Evolutionary conservation across 192 early-diverging fungal genomes (phyloP).

Genomic region (Coemansia sp.): DNA sequence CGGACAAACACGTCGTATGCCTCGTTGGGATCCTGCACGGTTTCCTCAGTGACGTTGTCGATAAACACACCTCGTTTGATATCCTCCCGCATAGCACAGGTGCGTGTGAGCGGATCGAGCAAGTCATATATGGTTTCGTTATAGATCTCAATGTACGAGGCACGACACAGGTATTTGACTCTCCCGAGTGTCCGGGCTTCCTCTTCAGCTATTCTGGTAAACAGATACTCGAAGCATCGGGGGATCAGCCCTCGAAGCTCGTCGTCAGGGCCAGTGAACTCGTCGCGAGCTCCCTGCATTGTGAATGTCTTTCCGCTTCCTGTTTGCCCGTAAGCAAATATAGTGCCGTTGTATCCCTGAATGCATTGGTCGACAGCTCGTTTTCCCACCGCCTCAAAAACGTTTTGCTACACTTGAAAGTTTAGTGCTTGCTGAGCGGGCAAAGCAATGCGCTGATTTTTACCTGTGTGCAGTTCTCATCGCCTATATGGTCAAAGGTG

Average conservation of each 20-base stretch:
- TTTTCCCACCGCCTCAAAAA: constrained; percentile 56
- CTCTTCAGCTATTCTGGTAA: constrained; percentile 55
- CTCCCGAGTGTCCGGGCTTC: constrained; percentile 50
- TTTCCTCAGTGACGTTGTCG: constrained; percentile 64
- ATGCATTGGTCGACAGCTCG: constrained; percentile 65
- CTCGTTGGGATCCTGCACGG: constrained; percentile 59
- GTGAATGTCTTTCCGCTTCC: constrained; percentile 75
- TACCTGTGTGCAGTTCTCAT: constrained; percentile 52
- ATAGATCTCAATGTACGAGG: constrained; percentile 92
- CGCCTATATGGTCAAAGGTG: constrained; percentile 66
- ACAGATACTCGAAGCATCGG: constrained; percentile 63
- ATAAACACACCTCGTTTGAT: constrained; percentile 67
- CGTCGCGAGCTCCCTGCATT: constrained; percentile 78
- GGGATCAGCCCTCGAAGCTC: constrained; percentile 65
- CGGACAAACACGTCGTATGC: constrained; percentile 64
- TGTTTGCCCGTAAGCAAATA: constrained; percentile 74
- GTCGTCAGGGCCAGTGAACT: constrained; percentile 67
- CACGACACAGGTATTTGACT: constrained; percentile 74
- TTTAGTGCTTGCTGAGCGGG: neutral
- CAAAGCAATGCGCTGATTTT: neutral
- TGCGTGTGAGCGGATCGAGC: constrained; percentile 62
- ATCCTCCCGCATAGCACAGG: constrained; percentile 62
- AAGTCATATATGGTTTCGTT: constrained; percentile 90
- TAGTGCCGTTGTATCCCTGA: constrained; percentile 71
- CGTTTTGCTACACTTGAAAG: constrained; percentile 14